These are phyloP conservation scores for Oryza brachyantha DNA, from an alignment of 176 grass and related monocot genomes.

Conservation along the genomic window DNA sequence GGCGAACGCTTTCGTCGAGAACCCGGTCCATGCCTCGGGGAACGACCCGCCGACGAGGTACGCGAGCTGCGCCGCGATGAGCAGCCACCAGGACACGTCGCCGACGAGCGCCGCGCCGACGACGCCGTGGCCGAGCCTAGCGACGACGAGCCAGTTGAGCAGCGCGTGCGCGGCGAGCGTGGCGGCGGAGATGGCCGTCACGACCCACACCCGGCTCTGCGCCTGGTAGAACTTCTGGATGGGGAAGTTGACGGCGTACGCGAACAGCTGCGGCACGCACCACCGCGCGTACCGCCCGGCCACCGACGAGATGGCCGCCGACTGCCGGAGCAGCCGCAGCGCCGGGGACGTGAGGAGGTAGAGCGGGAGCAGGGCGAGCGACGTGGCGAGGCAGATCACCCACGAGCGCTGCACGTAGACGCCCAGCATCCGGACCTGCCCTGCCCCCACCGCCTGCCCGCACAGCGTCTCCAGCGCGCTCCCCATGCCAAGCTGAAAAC, in stretches of 20 bases:
- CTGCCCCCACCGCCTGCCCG: conserved; percentile 64
- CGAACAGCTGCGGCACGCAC: conserved; percentile 55
- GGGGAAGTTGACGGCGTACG: conserved; percentile 64
- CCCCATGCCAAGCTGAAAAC: conserved; percentile 66
- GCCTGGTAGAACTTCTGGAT: conserved; percentile 77
- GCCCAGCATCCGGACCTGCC: conserved; percentile 60
- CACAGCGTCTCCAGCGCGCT: conserved; percentile 82
- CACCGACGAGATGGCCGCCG: conserved; percentile 31
- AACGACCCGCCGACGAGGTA: conserved; percentile 57
- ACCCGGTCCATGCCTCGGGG: conserved; percentile 59
- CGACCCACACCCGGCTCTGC: conserved; percentile 63
- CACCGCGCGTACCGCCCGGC: conserved; percentile 51
- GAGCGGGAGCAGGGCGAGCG: conserved; percentile 38
- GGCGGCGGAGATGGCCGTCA: conserved; percentile 42
- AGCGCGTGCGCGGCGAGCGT: conserved; percentile 37
- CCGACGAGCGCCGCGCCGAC: conserved; percentile 43
- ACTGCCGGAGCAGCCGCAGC: conserved; percentile 47
- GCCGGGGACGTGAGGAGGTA: conserved; percentile 55
- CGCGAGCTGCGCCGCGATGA: conserved; percentile 45
- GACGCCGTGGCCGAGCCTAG: conserved; percentile 41
- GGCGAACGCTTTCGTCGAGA: conserved; percentile 50
- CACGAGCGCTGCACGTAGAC: conserved; percentile 77
- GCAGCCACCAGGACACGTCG: conserved; percentile 62
- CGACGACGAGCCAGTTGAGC: conserved; percentile 53
- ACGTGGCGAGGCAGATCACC: conserved; percentile 54